These are phyloP conservation scores for Purpureocillium takamizusanense DNA, from an alignment of 2,329 filamentous ascomycete species.

Conservation along the genomic window DNA sequence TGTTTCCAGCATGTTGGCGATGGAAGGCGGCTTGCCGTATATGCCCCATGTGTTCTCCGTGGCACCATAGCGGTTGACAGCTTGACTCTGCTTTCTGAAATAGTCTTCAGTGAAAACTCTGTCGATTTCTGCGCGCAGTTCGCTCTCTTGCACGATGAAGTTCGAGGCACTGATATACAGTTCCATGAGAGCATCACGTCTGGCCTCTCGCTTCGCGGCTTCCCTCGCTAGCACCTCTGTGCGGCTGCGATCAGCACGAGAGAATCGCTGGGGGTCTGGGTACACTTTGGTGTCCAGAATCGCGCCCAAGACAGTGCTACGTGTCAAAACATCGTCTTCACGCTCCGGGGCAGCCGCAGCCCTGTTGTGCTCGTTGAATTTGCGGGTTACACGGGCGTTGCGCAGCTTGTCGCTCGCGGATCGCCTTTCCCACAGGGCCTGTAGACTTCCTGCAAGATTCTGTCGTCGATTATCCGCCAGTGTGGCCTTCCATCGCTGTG, in stretches of 20 bases:
- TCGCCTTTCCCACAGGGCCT: constrained; percentile 61
- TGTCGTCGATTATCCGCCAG: constrained; percentile 64
- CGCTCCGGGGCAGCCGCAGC: constrained; percentile 56
- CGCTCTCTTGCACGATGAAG: constrained; percentile 77
- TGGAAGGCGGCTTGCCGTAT: constrained; percentile 33
- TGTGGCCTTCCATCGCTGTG: constrained; percentile 55
- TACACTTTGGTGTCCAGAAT: constrained; percentile 39
- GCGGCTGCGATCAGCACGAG: constrained; percentile 37
- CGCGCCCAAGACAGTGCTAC: constrained; percentile 50
- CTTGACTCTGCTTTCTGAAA: constrained; percentile 31
- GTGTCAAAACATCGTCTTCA: constrained; percentile 69
- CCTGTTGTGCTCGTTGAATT: constrained; percentile 35
- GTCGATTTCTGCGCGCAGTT: constrained; percentile 67
- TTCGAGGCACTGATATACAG: constrained; percentile 81
- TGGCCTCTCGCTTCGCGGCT: constrained; percentile 42
- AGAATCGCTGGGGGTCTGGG: constrained; percentile 54
- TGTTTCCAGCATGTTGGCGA: constrained; percentile 33
- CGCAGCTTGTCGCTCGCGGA: constrained; percentile 27
- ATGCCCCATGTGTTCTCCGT: constrained; percentile 45
- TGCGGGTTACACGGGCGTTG: constrained; percentile 30
- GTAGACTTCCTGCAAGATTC: constrained; percentile 64
- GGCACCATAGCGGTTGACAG: constrained; percentile 19
- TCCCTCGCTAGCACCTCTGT: constrained; percentile 34
- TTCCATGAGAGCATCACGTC: constrained; percentile 67
- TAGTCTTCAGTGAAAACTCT: constrained; percentile 61